Base-by-base conservation (phyloP, 1,284 basidiomycete genomes). In the Thelephora terrestris region DNA sequence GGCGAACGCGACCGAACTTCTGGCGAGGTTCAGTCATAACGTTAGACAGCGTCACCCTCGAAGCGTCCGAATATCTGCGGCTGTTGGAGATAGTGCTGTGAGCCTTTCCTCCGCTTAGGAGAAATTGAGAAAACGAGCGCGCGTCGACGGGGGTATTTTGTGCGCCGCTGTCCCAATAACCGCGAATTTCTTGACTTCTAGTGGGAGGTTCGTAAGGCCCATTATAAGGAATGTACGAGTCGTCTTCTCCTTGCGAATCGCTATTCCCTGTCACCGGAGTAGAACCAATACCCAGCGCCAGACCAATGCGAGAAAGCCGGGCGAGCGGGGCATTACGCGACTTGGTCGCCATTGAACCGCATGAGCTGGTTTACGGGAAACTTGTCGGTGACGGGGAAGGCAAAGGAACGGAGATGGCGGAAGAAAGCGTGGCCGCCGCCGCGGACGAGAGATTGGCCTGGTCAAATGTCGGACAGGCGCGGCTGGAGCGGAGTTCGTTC, bases 301-400 rank as follows among this genome's bases (percentile, higher is more conserved):
- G 42, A 36, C 53, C 55, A 46, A 64, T 50, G 37, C 62, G 65
- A 45, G 66, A 62, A 35, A 68, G 61, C 29, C 68, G 66, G 49
- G 67, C 62, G 48, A 64, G 61, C 36, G 66, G 60, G 43, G 59
- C 50, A 37, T 58, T 58, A 37, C 61, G 63, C 20, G 57, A 90
- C 92, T 60, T 94, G 91, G 61, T 73, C 76, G 65, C 90, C 84
- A 66, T 69, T 79, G 61, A 79, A 71, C 50, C 70, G 78, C 51
- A 71, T 78, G 47, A 72, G 76, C n/a, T 52, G 37, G 55, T 81
- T 74, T 2, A 75, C 71, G 14, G 81, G 64, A 34, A 62, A 57
- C 61, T 73, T 79, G 53, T 87, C 74, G 43, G 81, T 59, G 16
- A 89, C 69, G 56, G 80, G 85, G 0, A 85, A 87, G 14, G 85